Conservation (phyloP, 2,329 filamentous ascomycete species). For the Pezicula rhizophila region DNA sequence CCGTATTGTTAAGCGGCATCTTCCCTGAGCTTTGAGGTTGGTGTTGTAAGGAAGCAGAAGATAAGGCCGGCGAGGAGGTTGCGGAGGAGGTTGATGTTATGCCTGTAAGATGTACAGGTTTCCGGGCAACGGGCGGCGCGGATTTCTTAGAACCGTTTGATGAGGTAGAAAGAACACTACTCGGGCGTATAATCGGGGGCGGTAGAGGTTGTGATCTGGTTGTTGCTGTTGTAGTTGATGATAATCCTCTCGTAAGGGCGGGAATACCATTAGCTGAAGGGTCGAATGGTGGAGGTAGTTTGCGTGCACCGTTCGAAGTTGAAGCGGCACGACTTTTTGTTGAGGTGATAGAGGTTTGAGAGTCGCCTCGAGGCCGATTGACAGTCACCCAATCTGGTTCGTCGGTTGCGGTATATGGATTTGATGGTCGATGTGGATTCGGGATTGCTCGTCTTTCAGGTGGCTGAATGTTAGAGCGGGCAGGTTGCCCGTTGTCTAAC, state of each 20-base stretch:
- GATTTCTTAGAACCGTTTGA: constrained; percentile 24
- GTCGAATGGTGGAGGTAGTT: constrained; percentile 24
- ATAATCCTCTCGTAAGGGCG: constrained; percentile 10
- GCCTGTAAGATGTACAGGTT: constrained; percentile 25
- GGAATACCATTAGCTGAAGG: constrained; percentile 8
- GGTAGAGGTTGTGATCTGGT: constrained; percentile 1
- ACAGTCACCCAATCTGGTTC: constrained; percentile 82
- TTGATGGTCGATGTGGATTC: constrained; percentile 70
- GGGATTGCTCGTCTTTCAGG: constrained; percentile 57
- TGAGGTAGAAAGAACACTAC: constrained; percentile 21
- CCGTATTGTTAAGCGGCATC: constrained; percentile 9
- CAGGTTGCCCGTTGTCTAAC: constrained; percentile 66
- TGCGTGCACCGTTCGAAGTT: constrained; percentile 15
- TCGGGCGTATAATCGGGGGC: constrained; percentile 8
- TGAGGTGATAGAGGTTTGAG: constrained; percentile 3
- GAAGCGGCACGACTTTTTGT: constrained; percentile 8
- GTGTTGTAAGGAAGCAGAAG: constrained; percentile 4
- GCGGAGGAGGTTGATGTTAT: constrained; percentile 10
- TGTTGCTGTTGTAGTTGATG: constrained; percentile 10
- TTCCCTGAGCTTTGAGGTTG: constrained; percentile 9
- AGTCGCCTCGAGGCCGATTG: constrained; percentile 31
- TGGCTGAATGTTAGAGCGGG: constrained; percentile 64
- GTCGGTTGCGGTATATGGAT: constrained; percentile 69
- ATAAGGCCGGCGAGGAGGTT: constrained; percentile 14
- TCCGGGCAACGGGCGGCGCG: constrained; percentile 26